Conservation (phyloP, 2,329 filamentous ascomycete species). For the Arthroderma sp. region DNA sequence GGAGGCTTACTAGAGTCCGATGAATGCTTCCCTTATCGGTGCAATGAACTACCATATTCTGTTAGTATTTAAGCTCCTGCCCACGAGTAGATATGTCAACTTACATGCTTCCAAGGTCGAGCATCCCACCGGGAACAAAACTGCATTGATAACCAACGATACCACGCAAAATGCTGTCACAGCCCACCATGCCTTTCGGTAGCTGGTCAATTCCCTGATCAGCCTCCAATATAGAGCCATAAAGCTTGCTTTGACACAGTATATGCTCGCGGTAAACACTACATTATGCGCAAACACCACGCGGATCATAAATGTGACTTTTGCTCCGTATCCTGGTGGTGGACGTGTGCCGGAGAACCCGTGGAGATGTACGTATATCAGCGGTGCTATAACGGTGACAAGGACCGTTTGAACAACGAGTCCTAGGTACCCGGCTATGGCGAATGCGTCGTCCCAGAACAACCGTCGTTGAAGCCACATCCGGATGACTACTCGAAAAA, state of each 20-base stretch:
- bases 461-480: slow-evolving; percentile 10
- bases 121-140: slow-evolving; percentile 8
- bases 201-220: slow-evolving; percentile 5
- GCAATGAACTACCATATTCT: slow-evolving; percentile 5
- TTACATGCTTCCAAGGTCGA: slow-evolving; percentile 9
- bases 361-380: slow-evolving; percentile 9
- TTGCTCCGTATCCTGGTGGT: slow-evolving; percentile 7
- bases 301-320: slow-evolving; percentile 7
- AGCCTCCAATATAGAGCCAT: slow-evolving; percentile 11
- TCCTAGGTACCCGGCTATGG: slow-evolving; percentile 3
- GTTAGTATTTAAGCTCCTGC: neutral
- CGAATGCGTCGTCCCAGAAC: slow-evolving; percentile 12
- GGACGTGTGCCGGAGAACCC: slow-evolving; percentile 1
- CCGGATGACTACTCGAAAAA: slow-evolving; percentile 8
- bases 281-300: slow-evolving; percentile 8
- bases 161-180: neutral
- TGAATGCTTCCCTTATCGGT: neutral
- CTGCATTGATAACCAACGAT: neutral
- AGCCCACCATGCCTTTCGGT: slow-evolving; percentile 11
- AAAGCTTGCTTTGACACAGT: slow-evolving; percentile 11
- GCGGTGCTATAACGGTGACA: slow-evolving; percentile 7
- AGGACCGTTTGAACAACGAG: slow-evolving; percentile 7
- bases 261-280: slow-evolving; percentile 7
- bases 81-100: neutral
- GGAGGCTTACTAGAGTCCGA: slow-evolving; percentile 3